Conservation (phyloP, 2,329 filamentous ascomycete genomes). For the Metarhizium brunneum region DNA sequence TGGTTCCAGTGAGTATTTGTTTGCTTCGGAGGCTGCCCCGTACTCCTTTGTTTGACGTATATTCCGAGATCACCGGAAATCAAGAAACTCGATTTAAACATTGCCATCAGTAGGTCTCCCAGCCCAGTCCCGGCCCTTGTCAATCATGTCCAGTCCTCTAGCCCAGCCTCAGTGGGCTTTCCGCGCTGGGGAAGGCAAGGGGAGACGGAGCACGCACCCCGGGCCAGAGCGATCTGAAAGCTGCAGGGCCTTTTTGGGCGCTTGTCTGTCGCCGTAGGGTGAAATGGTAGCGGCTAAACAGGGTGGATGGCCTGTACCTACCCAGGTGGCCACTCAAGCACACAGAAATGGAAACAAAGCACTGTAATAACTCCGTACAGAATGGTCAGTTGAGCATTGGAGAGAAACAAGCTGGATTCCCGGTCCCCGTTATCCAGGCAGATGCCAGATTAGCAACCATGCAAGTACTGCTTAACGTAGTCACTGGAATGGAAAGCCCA, state of each 20-base stretch:
- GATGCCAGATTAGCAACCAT: too few species aligned
- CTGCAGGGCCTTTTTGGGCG: not conserved
- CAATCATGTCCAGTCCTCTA: not conserved
- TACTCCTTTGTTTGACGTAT: not conserved
- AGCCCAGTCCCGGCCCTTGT: not conserved
- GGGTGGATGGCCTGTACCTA: not conserved
- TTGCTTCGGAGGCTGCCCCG: not conserved
- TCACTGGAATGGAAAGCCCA: too few species aligned
- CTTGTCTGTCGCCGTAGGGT: not conserved
- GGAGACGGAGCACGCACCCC: not conserved
- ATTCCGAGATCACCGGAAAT: not conserved
- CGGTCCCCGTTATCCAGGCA: not conserved
- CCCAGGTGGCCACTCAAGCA: not conserved
- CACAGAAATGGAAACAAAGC: not conserved
- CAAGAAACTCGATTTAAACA: too few species aligned
- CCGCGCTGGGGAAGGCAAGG: constrained; percentile 3
- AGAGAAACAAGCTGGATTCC: not conserved
- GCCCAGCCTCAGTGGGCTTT: constrained; percentile 1
- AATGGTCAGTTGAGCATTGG: not conserved
- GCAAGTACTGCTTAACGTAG: too few species aligned
- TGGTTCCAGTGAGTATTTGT: not conserved
- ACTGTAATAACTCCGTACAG: not conserved
- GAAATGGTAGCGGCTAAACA: not conserved
- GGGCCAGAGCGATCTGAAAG: not conserved
- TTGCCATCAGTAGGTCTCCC: not conserved